Evolutionary conservation across 2,329 filamentous ascomycete species (phyloP), one percentile per base, ranked within the genome.

Genomic region (Hirsutella minnesotensis): DNA sequence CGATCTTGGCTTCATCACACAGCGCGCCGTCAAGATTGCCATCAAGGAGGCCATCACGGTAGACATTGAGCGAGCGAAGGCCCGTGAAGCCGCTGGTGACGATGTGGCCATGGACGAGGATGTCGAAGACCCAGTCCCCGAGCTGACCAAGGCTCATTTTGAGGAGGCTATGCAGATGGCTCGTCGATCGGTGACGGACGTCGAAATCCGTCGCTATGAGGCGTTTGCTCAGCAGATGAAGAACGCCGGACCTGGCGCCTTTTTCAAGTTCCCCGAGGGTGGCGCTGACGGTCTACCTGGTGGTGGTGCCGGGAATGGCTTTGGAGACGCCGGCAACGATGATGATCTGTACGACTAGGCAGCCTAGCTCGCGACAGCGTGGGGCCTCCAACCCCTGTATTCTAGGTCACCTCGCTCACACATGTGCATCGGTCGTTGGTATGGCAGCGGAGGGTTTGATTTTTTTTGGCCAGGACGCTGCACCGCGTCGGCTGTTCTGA

Each of bases 141-240:
- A 95, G 68, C 80, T 98, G 46, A 96, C 92, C 56, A 92, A 86
- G 69, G 84, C 83, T 45, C 92, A 98, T 69, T 98, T 98, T 61
- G 90, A 96, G 72, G 92, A 98, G 75, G 92, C 92, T 37, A 98
- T 98, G 92, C 81, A 85, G 65, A 82, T 83, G 65, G 92, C 92
- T 50, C 84, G 92, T 65, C 81, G 86, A 61, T 96, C 92, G 22
- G 92, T 98, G 53, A 89, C 79, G 44, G 92, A 98, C 54, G 90
- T 96, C 19, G 92, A 98, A 75, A 94, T 98, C 57, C 85, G 92
- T 59, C 83, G 90, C 47, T 98, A 98, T 69, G 92, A 98, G 75
- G 90, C 92, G 4, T 98, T 98, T 58, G 86, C 90, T 34, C 90
- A 96, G 71, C 90, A 90, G 64, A 94, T 98, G 88, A 98, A 98